phyloP scores from a whole-genome alignment of 2,329 filamentous ascomycete genomes.

The Chrysosphaeria jannelii region DNA sequence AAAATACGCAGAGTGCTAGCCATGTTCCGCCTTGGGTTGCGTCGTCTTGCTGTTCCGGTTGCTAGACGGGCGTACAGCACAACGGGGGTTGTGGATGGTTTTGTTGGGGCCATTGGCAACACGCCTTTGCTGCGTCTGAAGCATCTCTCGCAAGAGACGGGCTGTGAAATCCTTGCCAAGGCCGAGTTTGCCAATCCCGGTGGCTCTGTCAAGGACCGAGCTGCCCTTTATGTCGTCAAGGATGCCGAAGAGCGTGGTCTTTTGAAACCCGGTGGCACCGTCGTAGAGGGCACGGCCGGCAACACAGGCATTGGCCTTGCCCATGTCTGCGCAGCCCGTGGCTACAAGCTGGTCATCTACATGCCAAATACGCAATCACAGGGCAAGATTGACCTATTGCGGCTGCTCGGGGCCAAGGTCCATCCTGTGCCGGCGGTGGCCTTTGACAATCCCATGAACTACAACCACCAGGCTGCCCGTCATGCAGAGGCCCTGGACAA shows the following conservation, averaged over 20 bases:
- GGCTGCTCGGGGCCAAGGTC: constrained; percentile 77
- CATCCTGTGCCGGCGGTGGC: constrained; percentile 87
- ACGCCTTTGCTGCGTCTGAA: constrained; percentile 83
- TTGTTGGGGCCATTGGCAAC: constrained; percentile 91
- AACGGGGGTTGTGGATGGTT: constrained; percentile 47
- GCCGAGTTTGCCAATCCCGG: constrained; percentile 98
- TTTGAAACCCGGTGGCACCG: constrained; percentile 47
- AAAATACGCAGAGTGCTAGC: no score
- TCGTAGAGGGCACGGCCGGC: constrained; percentile 87
- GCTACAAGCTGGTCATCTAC: constrained; percentile 93
- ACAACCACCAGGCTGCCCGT: constrained; percentile 81
- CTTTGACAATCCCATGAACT: constrained; percentile 85
- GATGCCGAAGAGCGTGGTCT: constrained; percentile 76
- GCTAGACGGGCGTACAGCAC: no score
- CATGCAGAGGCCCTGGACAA: constrained; percentile 70
- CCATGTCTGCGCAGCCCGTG: constrained; percentile 75
- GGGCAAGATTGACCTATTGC: constrained; percentile 82
- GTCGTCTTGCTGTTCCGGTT: no score
- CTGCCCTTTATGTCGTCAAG: constrained; percentile 75
- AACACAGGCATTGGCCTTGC: constrained; percentile 96
- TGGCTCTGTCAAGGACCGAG: constrained; percentile 85
- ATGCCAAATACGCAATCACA: constrained; percentile 98
- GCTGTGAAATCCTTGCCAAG: constrained; percentile 84
- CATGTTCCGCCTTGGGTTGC: no score
- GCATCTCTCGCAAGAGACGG: constrained; percentile 62